phyloP scores from a whole-genome alignment of 352 stramenopile genomes.

The Phytophthora quininea region DNA sequence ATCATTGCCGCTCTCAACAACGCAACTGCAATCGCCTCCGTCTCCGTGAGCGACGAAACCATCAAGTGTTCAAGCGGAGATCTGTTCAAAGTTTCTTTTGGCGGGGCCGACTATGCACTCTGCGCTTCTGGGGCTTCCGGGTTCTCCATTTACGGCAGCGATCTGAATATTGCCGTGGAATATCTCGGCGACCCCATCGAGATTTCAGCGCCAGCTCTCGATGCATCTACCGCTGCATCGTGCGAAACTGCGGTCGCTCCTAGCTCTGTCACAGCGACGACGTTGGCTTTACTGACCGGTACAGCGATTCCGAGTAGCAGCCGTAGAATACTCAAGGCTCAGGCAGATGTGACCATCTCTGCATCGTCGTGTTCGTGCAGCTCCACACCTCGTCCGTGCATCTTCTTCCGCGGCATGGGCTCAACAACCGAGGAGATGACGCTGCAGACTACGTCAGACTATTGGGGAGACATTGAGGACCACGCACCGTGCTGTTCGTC shows the following conservation, averaged over 20 bases:
- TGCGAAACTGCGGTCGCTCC: conserved; percentile 7
- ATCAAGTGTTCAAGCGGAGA: conserved; percentile 22
- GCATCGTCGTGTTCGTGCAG: conserved; percentile 20
- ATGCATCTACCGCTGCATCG: background rate
- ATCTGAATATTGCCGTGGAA: conserved; percentile 13
- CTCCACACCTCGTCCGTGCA: conserved; percentile 31
- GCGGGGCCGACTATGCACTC: conserved; percentile 18
- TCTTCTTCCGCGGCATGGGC: conserved; percentile 33
- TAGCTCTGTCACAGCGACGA: conserved; percentile 8
- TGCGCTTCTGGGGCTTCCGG: conserved; percentile 4
- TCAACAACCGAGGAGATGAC: conserved; percentile 11
- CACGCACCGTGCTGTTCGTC: conserved; percentile 34
- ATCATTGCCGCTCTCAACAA: conserved; percentile 13
- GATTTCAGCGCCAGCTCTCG: conserved; percentile 3
- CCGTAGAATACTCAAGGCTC: conserved; percentile 1
- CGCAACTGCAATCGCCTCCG: conserved; percentile 4
- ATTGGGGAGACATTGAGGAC: conserved; percentile 22
- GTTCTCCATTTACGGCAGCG: conserved; percentile 9
- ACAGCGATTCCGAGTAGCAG: background rate
- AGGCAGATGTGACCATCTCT: conserved; percentile 15
- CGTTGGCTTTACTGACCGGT: conserved; percentile 14
- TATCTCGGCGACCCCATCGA: conserved; percentile 7
- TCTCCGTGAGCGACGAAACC: background rate
- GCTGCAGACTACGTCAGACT: conserved; percentile 21
- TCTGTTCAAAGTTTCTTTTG: conserved; percentile 26